Conservation (phyloP, 352 stramenopile species). For the Pythium oligandrum region DNA sequence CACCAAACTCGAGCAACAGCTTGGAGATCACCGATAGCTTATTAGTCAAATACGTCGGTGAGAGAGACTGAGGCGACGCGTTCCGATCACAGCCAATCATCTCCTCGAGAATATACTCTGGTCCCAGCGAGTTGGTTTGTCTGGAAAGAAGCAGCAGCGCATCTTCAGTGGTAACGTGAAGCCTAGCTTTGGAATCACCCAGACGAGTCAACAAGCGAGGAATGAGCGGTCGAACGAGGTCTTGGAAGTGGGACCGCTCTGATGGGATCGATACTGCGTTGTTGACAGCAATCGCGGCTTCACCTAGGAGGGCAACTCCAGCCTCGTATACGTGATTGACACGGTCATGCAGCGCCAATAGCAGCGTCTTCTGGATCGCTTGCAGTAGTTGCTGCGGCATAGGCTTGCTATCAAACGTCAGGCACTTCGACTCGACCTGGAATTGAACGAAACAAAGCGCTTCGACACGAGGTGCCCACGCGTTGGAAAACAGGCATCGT, state of each 20-base stretch:
- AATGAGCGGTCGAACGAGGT: slow-evolving; percentile 61
- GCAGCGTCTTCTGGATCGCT: slow-evolving; percentile 50
- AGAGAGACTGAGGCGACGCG: slow-evolving; percentile 42
- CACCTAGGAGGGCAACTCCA: slow-evolving; percentile 61
- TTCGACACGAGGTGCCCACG: slow-evolving; percentile 77
- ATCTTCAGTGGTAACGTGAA: slow-evolving; percentile 73
- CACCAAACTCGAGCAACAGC: slow-evolving; percentile 69
- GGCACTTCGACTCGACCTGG: slow-evolving; percentile 46
- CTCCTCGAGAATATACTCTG: slow-evolving; percentile 72
- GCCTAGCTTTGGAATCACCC: slow-evolving; percentile 63
- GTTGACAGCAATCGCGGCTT: slow-evolving; percentile 61
- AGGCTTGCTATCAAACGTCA: slow-evolving; percentile 33
- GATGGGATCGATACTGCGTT: slow-evolving; percentile 11
- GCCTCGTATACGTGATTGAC: slow-evolving; percentile 80
- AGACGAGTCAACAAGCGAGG: slow-evolving; percentile 68
- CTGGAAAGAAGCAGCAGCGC: slow-evolving; percentile 62
- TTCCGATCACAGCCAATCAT: slow-evolving; percentile 68
- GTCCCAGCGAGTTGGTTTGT: slow-evolving; percentile 48
- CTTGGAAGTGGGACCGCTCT: slow-evolving; percentile 19
- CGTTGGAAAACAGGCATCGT: slow-evolving; percentile 73
- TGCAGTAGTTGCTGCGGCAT: slow-evolving; percentile 15
- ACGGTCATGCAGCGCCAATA: slow-evolving; percentile 61
- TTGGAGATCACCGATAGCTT: slow-evolving; percentile 72
- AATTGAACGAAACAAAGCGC: slow-evolving; percentile 73
- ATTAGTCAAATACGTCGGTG: slow-evolving; percentile 56